Evolutionary conservation across 139 green algal genomes (phyloP).

Genomic region (Zygnema cylindricum): DNA sequence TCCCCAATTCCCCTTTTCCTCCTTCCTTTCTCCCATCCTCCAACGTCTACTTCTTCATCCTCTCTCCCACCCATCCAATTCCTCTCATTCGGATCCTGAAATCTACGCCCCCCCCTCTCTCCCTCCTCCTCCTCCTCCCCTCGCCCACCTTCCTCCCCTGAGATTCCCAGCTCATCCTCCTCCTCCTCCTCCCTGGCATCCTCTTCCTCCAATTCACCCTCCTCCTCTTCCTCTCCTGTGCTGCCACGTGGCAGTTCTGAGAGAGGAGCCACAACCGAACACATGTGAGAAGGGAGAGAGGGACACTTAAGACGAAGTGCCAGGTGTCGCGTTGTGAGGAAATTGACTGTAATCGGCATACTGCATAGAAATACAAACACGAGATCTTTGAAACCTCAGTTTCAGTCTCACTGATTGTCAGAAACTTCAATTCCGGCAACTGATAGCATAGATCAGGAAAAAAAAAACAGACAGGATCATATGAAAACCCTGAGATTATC

Average conservation of each 20-base stretch:
- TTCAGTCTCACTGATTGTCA: not conserved
- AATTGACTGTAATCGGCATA: slow-evolving; percentile 31
- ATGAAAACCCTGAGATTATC: not conserved
- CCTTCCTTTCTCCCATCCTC: too few species aligned
- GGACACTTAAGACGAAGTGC: slow-evolving; percentile 3
- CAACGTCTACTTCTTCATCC: too few species aligned
- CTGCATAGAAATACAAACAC: not conserved
- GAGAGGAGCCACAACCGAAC: not conserved
- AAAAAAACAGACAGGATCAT: not conserved
- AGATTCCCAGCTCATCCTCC: not conserved
- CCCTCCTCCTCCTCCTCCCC: not conserved
- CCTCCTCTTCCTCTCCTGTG: not conserved
- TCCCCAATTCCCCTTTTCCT: too few species aligned
- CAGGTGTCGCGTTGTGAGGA: slow-evolving; percentile 11
- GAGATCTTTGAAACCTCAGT: not conserved
- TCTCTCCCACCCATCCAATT: not conserved
- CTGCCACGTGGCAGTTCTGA: slow-evolving; percentile 7
- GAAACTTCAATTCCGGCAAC: not conserved
- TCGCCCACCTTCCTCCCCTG: not conserved
- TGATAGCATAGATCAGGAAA: not conserved
- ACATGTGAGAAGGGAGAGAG: not conserved
- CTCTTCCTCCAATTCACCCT: not conserved
- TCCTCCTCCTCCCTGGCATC: slow-evolving; percentile 2
- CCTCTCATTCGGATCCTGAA: not conserved
- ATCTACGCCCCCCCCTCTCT: not conserved